A percentile compares a stretch with the other conserved stretches of the same genome.
phyloP scores from a whole-genome alignment of 257 asterid species.

The Salvia splendens region DNA sequence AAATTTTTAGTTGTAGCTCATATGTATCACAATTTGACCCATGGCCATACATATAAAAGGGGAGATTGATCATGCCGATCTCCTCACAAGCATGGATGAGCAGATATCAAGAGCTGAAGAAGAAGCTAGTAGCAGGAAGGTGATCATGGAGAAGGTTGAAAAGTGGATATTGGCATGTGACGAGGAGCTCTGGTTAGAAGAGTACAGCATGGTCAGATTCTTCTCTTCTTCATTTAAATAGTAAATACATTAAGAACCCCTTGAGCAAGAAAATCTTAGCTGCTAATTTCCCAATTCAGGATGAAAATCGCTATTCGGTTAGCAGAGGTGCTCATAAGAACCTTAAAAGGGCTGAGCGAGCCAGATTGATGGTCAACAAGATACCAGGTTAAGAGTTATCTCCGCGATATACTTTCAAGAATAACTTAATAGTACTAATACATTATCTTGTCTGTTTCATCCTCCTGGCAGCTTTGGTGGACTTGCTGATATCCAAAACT shows the following conservation, averaged over 20 bases:
- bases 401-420: too few relatives aligned
- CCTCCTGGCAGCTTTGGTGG: slow-evolving; percentile 77
- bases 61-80: slow-evolving; percentile 93
- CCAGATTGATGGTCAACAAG: slow-evolving; percentile 88
- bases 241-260: background rate
- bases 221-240: slow-evolving; percentile 30
- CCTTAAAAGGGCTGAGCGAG: slow-evolving; percentile 93
- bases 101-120: slow-evolving; percentile 88
- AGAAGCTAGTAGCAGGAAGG: slow-evolving; percentile 86
- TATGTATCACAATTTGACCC: slow-evolving; percentile 33
- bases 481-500: slow-evolving; percentile 71
- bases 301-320: slow-evolving; percentile 90
- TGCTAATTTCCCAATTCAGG: slow-evolving; percentile 47
- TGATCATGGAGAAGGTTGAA: slow-evolving; percentile 92
- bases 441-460: slow-evolving; percentile 12
- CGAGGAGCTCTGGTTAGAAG: slow-evolving; percentile 97
- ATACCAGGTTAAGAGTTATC: slow-evolving; percentile 61
- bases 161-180: slow-evolving; percentile 93
- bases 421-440: too few relatives aligned
- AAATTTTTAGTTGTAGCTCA: slow-evolving; percentile 9
- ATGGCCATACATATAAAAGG: slow-evolving; percentile 51
- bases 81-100: slow-evolving; percentile 85
- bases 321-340: slow-evolving; percentile 98
- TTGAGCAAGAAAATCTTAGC: slow-evolving; percentile 25
- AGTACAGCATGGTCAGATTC: slow-evolving; percentile 72